Evolutionary conservation across 495 filamentous ascomycete species (phyloP), one percentile per base, ranked within the genome.

Genomic region (Penicillium coprophilum): DNA sequence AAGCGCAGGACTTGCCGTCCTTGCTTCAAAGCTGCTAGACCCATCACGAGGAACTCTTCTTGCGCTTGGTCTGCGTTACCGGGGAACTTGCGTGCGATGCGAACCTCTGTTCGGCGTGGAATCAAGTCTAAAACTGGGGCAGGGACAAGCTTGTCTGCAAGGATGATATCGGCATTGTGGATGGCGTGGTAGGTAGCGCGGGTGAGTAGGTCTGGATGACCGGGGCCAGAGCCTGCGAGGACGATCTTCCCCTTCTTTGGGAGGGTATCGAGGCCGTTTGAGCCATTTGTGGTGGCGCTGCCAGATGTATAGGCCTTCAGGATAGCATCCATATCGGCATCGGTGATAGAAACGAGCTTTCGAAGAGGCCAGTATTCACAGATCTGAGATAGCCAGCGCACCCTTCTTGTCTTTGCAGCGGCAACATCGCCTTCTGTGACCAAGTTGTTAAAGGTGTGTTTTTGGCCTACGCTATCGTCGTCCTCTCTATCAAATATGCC

Each of bases 331-430:
- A 96, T 86, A 64, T 97, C 93, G 15, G 73, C 80, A 64, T 96
- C 90, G 12, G 82, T 84, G 50, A 97, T 86, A 27, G 79, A 77
- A 8, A 91, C 91, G 3, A 98, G 81, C 17, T 88, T 84, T 43
- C 83, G 83, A 20, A 98, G 77, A 2, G 94, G 92, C 95, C 95
- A 98, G 72, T 98, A 98, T 77, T 98, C 94, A 79, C 95, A 98
- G 17, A 98, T 92, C 67, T 98, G 94, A 17, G 87, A 84, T 3
- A 98, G 73, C 95, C 95, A 98, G 23, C 94, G 84, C 76, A 95
- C 91, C 39, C 94, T 80, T 47, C 95, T 79, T 17, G 82, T 90
- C 71, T 88, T 91, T 8, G 84, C 84, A 2, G 87, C 88, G 46
- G 89, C 86, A 5, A 80, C 70, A 62, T 93, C 91, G 52, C 82